A percentile compares a stretch with the other conserved stretches of the same genome.
Evolutionary conservation across 495 filamentous ascomycete genomes (phyloP).

Genomic region (Penicillium argentinense): DNA sequence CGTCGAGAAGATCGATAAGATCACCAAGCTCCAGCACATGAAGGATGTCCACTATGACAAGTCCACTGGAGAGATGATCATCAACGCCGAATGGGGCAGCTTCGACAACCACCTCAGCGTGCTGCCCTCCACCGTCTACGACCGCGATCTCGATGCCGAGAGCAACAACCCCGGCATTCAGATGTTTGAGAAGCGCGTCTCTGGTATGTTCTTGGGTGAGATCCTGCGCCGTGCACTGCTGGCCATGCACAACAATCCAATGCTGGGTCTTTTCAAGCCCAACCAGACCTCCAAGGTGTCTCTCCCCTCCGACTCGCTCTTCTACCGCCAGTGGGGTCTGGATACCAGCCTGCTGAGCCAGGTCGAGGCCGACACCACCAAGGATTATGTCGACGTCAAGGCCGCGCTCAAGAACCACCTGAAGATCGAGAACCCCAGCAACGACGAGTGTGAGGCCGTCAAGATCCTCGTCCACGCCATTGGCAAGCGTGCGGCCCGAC

Average conservation of each 20-base stretch:
- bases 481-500: slow-evolving; percentile 82
- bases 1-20: slow-evolving; percentile 55
- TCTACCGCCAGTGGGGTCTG: slow-evolving; percentile 85
- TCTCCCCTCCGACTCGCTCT: slow-evolving; percentile 57
- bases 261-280: slow-evolving; percentile 66
- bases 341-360: slow-evolving; percentile 85
- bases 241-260: slow-evolving; percentile 59
- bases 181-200: slow-evolving; percentile 98
- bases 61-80: slow-evolving; percentile 88
- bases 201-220: slow-evolving; percentile 97
- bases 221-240: slow-evolving; percentile 79
- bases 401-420: slow-evolving; percentile 74
- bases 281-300: slow-evolving; percentile 69
- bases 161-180: slow-evolving; percentile 93
- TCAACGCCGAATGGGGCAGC: slow-evolving; percentile 98
- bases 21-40: slow-evolving; percentile 47
- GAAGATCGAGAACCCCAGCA: slow-evolving; percentile 65
- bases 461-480: slow-evolving; percentile 79
- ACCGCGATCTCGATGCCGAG: slow-evolving; percentile 71
- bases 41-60: slow-evolving; percentile 66
- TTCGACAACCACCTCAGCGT: slow-evolving; percentile 92
- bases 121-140: slow-evolving; percentile 83
- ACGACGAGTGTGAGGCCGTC: slow-evolving; percentile 80
- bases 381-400: slow-evolving; percentile 63
- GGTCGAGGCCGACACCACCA: slow-evolving; percentile 70